Conservation (phyloP, 768 basidiomycete species). For the Amanita inopinata region DNA sequence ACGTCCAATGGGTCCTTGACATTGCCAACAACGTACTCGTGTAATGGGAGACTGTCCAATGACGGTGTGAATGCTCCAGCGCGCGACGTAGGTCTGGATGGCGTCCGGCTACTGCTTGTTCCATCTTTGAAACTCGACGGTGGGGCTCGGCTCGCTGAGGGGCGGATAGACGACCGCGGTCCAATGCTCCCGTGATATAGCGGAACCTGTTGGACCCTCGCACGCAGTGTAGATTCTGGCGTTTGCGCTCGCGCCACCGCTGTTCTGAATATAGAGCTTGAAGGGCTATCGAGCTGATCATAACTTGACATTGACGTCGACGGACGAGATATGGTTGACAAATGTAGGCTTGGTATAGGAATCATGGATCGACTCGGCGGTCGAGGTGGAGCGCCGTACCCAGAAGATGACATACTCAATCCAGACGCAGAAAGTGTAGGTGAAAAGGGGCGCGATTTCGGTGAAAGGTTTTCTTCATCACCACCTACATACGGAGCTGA, state of each 20-base stretch:
- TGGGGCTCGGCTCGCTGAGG: slow-evolving; percentile 38
- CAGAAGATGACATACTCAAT: slow-evolving; percentile 31
- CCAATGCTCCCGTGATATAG: slow-evolving; percentile 37
- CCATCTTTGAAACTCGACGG: slow-evolving; percentile 73
- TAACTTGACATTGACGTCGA: slow-evolving; percentile 64
- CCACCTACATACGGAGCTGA: slow-evolving; percentile 38
- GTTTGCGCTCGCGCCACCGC: slow-evolving; percentile 51
- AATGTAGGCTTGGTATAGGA: slow-evolving; percentile 64
- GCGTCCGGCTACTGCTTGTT: slow-evolving; percentile 34
- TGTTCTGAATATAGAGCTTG: slow-evolving; percentile 32
- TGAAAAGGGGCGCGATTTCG: slow-evolving; percentile 55
- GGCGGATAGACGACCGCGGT: slow-evolving; percentile 29
- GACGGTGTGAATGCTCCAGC: slow-evolving; percentile 54
- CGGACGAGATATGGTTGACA: slow-evolving; percentile 62
- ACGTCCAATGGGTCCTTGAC: slow-evolving; percentile 71
- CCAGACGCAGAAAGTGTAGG: slow-evolving; percentile 45
- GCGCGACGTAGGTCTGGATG: slow-evolving; percentile 61
- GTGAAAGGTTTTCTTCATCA: slow-evolving; percentile 34
- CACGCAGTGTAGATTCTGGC: slow-evolving; percentile 52
- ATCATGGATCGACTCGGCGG: slow-evolving; percentile 82
- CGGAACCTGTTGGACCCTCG: slow-evolving; percentile 50
- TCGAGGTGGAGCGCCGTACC: slow-evolving; percentile 44
- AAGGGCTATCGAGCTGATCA: slow-evolving; percentile 40
- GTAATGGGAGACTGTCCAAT: slow-evolving; percentile 40
- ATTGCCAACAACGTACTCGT: slow-evolving; percentile 59